Conservation (phyloP, 805 yeast species). For the Ogataea wickerhamii region DNA sequence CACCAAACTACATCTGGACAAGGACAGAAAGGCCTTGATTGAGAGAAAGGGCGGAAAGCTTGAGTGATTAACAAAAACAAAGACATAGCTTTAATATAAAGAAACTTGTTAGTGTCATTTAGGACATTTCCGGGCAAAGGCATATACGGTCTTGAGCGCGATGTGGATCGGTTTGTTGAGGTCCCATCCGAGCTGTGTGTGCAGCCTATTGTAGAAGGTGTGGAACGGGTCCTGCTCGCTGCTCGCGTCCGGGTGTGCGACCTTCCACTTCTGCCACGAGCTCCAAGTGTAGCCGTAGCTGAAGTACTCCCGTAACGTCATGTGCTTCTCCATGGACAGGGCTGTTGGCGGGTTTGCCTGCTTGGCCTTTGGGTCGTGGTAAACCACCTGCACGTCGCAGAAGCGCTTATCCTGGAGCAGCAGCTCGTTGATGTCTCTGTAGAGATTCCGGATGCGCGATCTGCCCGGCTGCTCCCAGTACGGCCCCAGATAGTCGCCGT, state of each 20-base stretch:
- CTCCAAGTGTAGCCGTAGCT: conserved; percentile 69
- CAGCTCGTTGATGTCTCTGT: conserved; percentile 38
- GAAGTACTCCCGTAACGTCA: conserved; percentile 44
- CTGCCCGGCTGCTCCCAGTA: conserved; percentile 91
- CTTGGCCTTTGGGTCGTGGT: conserved; percentile 23
- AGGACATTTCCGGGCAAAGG: conserved; percentile 38
- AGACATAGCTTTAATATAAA: conserved; percentile 2
- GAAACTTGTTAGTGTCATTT: conserved; percentile 1
- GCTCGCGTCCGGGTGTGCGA: conserved; percentile 28
- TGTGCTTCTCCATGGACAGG: conserved; percentile 34
- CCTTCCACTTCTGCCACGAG: conserved; percentile 56
- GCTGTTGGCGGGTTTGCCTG: conserved; percentile 14
- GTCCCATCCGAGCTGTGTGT: conserved; percentile 44
- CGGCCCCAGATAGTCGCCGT: conserved; percentile 50
- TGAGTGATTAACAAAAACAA: conserved; percentile 55
- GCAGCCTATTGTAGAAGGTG: conserved; percentile 33
- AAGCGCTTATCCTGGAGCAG: conserved; percentile 35
- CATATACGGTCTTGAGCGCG: conserved; percentile 50
- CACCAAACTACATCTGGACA: conserved; percentile 97
- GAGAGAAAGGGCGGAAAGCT: conserved; percentile 97
- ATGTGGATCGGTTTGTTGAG: conserved; percentile 37
- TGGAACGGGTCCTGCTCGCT: conserved; percentile 34
- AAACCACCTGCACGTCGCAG: conserved; percentile 29
- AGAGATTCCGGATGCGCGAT: conserved; percentile 41
- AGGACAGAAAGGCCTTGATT: conserved; percentile 97